Conservation (phyloP, 176 grass and related monocot genomes). For the Hordeum marinum region DNA sequence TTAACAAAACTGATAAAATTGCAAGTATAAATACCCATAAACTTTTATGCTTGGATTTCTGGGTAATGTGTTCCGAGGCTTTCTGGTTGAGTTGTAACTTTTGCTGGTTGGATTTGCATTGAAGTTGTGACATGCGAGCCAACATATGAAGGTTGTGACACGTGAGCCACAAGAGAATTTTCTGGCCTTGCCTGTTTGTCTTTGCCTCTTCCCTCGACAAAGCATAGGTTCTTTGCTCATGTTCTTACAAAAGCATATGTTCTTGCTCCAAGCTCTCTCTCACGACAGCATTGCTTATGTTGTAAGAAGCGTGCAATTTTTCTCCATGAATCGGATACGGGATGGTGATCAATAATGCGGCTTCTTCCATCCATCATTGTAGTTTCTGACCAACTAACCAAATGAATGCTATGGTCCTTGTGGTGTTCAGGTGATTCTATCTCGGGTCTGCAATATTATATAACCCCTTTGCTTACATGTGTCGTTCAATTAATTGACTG, state of each 20-base stretch:
- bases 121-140: neutral
- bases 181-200: neutral
- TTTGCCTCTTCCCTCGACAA: neutral
- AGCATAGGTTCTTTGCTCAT: neutral
- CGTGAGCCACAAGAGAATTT: neutral
- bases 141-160: neutral
- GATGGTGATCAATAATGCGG: neutral
- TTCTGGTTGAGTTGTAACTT: neutral
- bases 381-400: no score
- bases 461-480: no score
- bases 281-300: neutral
- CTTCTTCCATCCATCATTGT: neutral
- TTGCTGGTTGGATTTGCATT: neutral
- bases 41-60: no score
- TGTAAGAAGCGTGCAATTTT: neutral
- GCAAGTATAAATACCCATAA: no score
- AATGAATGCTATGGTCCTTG: no score
- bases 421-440: no score
- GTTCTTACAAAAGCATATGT: neutral
- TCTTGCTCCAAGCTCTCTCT: neutral
- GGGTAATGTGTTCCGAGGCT: no score
- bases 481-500: no score
- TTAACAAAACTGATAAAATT: no score
- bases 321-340: neutral
- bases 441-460: no score